Evolutionary conservation across 1,284 basidiomycete genomes (phyloP), one percentile per base, ranked within the genome.

Genomic region (Kalmanozyma brasiliensis): DNA sequence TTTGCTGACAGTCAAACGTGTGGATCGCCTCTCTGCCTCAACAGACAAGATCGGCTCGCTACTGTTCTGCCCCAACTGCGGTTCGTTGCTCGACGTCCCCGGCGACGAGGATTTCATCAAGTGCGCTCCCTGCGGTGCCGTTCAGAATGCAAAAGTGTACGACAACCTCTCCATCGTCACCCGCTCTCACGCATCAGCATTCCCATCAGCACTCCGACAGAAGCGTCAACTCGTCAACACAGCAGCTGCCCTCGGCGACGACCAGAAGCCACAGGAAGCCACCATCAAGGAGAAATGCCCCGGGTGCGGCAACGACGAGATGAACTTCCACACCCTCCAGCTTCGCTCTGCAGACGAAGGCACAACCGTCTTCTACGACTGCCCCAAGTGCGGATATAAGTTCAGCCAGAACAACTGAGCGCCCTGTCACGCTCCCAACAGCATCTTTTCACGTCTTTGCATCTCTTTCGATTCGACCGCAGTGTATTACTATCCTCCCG

Each of bases 211-310:
- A 0, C 84, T 98, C 59, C 86, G 90, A 71, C 91, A 93, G 73
- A 93, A 93, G 80, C 87, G 94, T 47, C 94, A 94, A 80, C 78
- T 86, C 33, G 95, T 93, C 1, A 91, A 92, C 83, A 71, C 76
- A 42, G 58, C 56, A 38, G 52, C 55, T 20, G 40, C 59, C 9
- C 40, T 57, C 10, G 59, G 56, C 23, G 63, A 70, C 42, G 61
- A 55, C 23, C 52, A 59, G n/a, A 65, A 57, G 16, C 64, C 65
- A 5, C 52, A 68, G 36, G 64, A 79, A 32, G 75, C 73, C 14
- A 77, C 96, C 91, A 91, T 93, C 33, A 89, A 91, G 51, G 95
- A 98, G 83, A 91, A 90, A 83, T 98, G 96, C 81, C 93, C 93
- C 0, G 87, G 88, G 47, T 98, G 95, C 78, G 92, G 92, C 10